These are phyloP conservation scores for Heimioporus sp. DNA, from an alignment of 768 basidiomycete species.

Conservation along the genomic window DNA sequence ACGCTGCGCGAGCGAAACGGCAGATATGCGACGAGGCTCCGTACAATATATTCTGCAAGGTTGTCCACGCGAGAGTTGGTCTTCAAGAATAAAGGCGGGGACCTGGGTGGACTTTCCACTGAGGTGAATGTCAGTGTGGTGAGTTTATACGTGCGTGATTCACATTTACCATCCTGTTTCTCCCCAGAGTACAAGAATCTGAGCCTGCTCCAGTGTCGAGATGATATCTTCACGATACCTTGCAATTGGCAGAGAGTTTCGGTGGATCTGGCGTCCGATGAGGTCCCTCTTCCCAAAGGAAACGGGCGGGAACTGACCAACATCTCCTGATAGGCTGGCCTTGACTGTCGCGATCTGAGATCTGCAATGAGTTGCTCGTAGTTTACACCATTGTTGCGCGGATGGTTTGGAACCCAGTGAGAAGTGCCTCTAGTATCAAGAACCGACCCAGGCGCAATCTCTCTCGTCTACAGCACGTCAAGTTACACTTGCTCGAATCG, in stretches of 20 bases:
- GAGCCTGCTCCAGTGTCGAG: constrained; percentile 63
- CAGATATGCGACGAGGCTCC: constrained; percentile 93
- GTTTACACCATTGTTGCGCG: constrained; percentile 15
- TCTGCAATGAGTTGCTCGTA: constrained; percentile 54
- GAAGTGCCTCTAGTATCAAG: constrained; percentile 15
- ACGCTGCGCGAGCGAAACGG: constrained; percentile 90
- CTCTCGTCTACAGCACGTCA: constrained; percentile 15
- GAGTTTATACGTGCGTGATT: constrained; percentile 33
- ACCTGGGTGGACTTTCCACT: constrained; percentile 98
- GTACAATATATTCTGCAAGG: constrained; percentile 93
- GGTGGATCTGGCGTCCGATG: constrained; percentile 50
- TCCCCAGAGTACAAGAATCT: constrained; percentile 85
- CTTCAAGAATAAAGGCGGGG: constrained; percentile 90
- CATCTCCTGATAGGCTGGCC: constrained; percentile 81
- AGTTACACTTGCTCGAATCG: neutral
- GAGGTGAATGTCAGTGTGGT: constrained; percentile 7
- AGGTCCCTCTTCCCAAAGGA: neutral
- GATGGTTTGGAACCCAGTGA: neutral
- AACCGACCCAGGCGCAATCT: constrained; percentile 16
- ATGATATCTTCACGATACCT: constrained; percentile 74
- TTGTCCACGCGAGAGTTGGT: constrained; percentile 75
- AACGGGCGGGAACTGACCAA: constrained; percentile 50
- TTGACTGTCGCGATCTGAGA: constrained; percentile 61
- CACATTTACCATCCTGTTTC: constrained; percentile 69
- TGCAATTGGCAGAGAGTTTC: constrained; percentile 84